A percentile compares a stretch with the other conserved stretches of the same genome.
phyloP scores from a whole-genome alignment of 2,329 filamentous ascomycete species.

The Paracoccidioides lutzii region DNA sequence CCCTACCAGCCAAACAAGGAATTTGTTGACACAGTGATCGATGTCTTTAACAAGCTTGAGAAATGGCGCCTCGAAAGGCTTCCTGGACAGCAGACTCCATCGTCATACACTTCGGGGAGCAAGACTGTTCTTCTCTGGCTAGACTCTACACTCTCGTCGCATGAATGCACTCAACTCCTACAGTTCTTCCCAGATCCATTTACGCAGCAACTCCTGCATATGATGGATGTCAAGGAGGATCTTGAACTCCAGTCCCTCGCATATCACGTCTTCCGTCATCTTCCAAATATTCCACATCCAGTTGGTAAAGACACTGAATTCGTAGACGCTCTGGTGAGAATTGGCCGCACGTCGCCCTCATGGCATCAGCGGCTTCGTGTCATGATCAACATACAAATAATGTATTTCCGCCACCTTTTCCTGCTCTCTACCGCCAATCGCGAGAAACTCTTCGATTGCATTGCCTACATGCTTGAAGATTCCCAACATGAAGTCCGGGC shows the following conservation, averaged over 20 bases:
- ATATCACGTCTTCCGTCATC: constrained; percentile 91
- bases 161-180: constrained; percentile 82
- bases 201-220: constrained; percentile 86
- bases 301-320: constrained; percentile 74
- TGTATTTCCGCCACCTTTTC: constrained; percentile 95
- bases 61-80: constrained; percentile 73
- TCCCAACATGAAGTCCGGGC: constrained; percentile 85
- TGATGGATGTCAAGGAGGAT: constrained; percentile 99
- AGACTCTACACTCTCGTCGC: constrained; percentile 76
- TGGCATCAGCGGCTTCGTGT: constrained; percentile 95
- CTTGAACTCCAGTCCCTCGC: constrained; percentile 87
- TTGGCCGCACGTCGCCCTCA: constrained; percentile 68
- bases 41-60: constrained; percentile 68
- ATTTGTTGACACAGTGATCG: constrained; percentile 56
- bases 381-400: constrained; percentile 95
- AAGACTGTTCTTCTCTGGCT: constrained; percentile 96
- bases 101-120: constrained; percentile 85
- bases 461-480: constrained; percentile 92
- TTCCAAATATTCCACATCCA: constrained; percentile 89
- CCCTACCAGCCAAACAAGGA: constrained; percentile 70
- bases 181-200: constrained; percentile 83
- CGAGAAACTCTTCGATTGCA: constrained; percentile 70
- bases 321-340: constrained; percentile 72
- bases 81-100: constrained; percentile 83
- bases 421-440: constrained; percentile 64